A percentile compares a stretch with the other conserved stretches of the same genome.
phyloP scores from a whole-genome alignment of 495 filamentous ascomycete species.

The Lophiotrema nucula region DNA sequence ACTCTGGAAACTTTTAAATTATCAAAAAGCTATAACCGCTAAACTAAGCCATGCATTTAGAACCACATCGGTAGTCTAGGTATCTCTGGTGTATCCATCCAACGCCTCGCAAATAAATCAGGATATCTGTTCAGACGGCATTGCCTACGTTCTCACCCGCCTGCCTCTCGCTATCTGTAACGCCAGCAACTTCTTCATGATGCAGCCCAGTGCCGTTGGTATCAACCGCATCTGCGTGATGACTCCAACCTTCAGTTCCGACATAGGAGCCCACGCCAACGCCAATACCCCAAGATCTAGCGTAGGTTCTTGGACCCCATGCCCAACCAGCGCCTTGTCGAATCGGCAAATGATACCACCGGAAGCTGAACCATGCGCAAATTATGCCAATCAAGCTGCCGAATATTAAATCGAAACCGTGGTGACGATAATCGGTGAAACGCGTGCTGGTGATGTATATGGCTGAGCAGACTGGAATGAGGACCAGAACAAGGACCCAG shows the following conservation, averaged over 20 bases:
- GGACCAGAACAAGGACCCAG: constrained; percentile 55
- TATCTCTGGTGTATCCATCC: too few relatives aligned
- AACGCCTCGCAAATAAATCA: too few relatives aligned
- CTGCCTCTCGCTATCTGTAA: background rate
- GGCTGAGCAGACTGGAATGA: constrained; percentile 57
- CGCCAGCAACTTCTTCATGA: background rate
- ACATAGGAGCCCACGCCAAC: constrained; percentile 43
- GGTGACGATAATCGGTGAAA: constrained; percentile 63
- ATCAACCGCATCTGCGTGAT: background rate
- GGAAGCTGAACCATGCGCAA: constrained; percentile 57
- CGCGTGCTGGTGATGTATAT: constrained; percentile 62
- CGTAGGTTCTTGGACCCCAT: constrained; percentile 41
- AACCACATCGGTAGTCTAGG: too few relatives aligned
- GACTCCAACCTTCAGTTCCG: constrained; percentile 38
- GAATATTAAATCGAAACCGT: constrained; percentile 63
- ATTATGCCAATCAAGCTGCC: constrained; percentile 58
- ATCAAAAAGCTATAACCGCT: too few relatives aligned
- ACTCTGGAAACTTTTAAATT: too few relatives aligned
- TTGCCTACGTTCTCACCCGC: too few relatives aligned
- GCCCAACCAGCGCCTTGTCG: constrained; percentile 39
- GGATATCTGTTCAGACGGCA: too few relatives aligned
- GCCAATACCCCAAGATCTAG: constrained; percentile 43
- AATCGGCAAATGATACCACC: constrained; percentile 55
- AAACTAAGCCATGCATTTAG: too few relatives aligned
- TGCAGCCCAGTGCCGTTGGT: background rate